Base-by-base conservation (phyloP, 352 stramenopile genomes). In the Pythium dissimile region DNA sequence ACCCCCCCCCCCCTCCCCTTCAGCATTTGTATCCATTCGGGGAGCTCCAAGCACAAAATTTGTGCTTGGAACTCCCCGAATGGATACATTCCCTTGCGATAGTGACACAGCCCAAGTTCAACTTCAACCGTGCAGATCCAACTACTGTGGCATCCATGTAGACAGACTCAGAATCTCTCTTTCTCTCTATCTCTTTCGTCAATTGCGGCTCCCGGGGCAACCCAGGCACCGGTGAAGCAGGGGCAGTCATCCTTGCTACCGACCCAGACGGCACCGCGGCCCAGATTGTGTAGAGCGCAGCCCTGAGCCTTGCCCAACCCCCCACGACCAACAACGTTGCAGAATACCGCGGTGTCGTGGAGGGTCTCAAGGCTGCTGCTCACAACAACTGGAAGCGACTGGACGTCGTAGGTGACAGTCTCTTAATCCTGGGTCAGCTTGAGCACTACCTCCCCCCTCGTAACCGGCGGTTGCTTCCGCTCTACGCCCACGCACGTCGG, bases 151-250 rank as follows among this genome's bases (percentile, higher is more conserved):
- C n/a, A n/a, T n/a, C n/a, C n/a, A n/a, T n/a, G n/a, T n/a, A n/a
- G n/a, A n/a, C n/a, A n/a, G n/a, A n/a, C n/a, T n/a, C n/a, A n/a
- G n/a, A n/a, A n/a, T n/a, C n/a, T n/a, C n/a, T n/a, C n/a, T n/a
- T n/a, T n/a, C n/a, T n/a, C n/a, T n/a, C n/a, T n/a, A n/a, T n/a
- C n/a, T n/a, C n/a, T n/a, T n/a, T n/a, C n/a, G n/a, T n/a, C n/a
- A n/a, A n/a, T n/a, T n/a, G 52, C 13, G 52, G 52, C 11, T 60
- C 52, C 2, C 27, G 42, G 1, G 54, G 44, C 20, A 62, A 62
- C 27, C 54, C 54, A 15, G 54, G 44, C 16, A 31, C 54, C 5
- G 54, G 52, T 1, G 52, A n/a, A n/a, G n/a, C n/a, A n/a, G n/a
- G n/a, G n/a, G n/a, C n/a, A 5, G 23, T 45, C 27, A 15, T 59